phyloP scores from a whole-genome alignment of 139 green algal species.

The Picochlorum sp. region DNA sequence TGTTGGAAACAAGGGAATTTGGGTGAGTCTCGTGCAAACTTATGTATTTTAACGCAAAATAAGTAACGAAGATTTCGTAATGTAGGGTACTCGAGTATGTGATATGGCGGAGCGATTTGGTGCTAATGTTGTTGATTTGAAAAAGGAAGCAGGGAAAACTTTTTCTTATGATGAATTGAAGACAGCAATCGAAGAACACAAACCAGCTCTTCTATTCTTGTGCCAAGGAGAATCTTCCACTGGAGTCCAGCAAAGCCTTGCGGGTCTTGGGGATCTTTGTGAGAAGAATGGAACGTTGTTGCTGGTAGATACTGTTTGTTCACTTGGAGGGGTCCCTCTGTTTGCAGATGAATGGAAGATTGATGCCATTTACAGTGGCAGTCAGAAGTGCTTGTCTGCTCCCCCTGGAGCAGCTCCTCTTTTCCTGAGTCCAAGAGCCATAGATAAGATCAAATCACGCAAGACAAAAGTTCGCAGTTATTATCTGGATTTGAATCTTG shows the following conservation, averaged over 20 bases:
- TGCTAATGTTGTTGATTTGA: conserved; percentile 64
- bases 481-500: conserved; percentile 80
- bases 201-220: conserved; percentile 76
- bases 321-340: conserved; percentile 72
- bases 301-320: conserved; percentile 87
- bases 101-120: conserved; percentile 74
- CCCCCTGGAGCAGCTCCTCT: conserved; percentile 63
- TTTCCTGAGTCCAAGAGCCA: conserved; percentile 55
- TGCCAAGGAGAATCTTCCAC: conserved; percentile 80
- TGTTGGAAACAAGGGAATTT: conserved; percentile 78
- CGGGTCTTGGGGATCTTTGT: conserved; percentile 75
- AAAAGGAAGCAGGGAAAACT: conserved; percentile 49
- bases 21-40: too few species aligned
- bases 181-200: conserved; percentile 51
- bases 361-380: conserved; percentile 78
- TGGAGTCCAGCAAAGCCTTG: conserved; percentile 61
- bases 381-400: conserved; percentile 79
- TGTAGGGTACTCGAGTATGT: conserved; percentile 67
- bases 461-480: conserved; percentile 66
- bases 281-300: conserved; percentile 65
- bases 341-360: conserved; percentile 45
- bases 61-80: too few species aligned
- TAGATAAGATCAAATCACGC: conserved; percentile 61
- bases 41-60: too few species aligned
- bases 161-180: conserved; percentile 56